Base-by-base conservation (phyloP, 2,329 filamentous ascomycete species). In the Arthrinium phaeospermum region DNA sequence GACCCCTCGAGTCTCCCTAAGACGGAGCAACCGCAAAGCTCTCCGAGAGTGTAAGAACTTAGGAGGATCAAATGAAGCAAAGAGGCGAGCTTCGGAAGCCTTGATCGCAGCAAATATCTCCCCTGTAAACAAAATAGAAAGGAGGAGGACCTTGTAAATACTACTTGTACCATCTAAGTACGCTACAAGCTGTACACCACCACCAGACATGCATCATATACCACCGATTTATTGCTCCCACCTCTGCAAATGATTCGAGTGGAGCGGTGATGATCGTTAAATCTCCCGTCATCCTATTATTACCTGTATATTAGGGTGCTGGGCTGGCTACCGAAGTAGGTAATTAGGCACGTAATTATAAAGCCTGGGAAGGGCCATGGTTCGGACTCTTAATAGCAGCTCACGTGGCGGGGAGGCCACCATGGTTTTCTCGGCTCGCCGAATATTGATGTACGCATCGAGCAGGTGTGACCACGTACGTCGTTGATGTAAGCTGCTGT, bases 1-100 rank as follows among this genome's bases (percentile, higher is more conserved):
- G 76, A 76, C 30, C 75, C 76, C 24, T 76, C 77, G 69, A 75
- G 75, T 3, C 72, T 75, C 13, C 69, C 74, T 16, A 73, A 61
- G 53, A 45, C 73, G 61, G 53, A 75, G 44, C 74, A 76, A 47
- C 75, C 75, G 64, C 73, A 76, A n/a, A 68, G 75, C 14, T 61
- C 75, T 37, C 57, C 57, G 57, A 64, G 57, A 34, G 57, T 64
- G 57, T 64, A 64, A 77, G 74, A 68, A 69, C 7, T 61, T 22
- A 61, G 8, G 53, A 61, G 8, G 53, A 34, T 61, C 30, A 37
- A 24, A 61, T 61, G 27, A 19, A 61, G 30, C 22, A 30, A 19
- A 24, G 51, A 57, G 49, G 27, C 37, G 37, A 10, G 22, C 10
- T n/a, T 22, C 46, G 10, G 19, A 37, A 34, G 53, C 22, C 37